A percentile compares a stretch with the other conserved stretches of the same genome.
phyloP scores from a whole-genome alignment of 805 yeast genomes.

The Ogataea saltuana region DNA sequence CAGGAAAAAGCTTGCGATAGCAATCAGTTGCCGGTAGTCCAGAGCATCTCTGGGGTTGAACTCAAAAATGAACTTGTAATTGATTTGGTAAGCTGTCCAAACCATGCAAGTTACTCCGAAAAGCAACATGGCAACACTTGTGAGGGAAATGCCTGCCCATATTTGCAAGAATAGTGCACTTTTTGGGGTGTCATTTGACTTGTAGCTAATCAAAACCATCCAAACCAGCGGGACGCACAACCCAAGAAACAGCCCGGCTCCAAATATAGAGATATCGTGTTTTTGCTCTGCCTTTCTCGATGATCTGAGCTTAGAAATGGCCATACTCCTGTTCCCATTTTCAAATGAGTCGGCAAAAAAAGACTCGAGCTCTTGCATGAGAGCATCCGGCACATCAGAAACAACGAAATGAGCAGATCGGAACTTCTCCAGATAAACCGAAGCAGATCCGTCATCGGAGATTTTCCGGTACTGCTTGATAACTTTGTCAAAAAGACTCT shows the following conservation, averaged over 20 bases:
- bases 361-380: conserved; percentile 65
- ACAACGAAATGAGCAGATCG: conserved; percentile 55
- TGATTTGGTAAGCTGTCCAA: conserved; percentile 74
- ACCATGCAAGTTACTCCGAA: conserved; percentile 68
- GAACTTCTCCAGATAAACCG: conserved; percentile 55
- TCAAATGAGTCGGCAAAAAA: conserved; percentile 65
- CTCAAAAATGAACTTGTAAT: conserved; percentile 89
- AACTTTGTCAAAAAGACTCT: conserved; percentile 85
- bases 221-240: background rate
- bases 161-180: conserved; percentile 68
- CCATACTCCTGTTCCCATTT: conserved; percentile 64
- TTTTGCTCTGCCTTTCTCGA: conserved; percentile 36
- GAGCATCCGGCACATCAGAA: conserved; percentile 64
- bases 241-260: conserved; percentile 49
- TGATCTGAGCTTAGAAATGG: conserved; percentile 66
- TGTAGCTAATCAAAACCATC: conserved; percentile 40
- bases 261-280: conserved; percentile 50
- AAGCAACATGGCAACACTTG: conserved; percentile 55
- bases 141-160: conserved; percentile 85
- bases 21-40: conserved; percentile 61
- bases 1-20: conserved; percentile 61
- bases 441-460: conserved; percentile 43
- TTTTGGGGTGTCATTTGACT: conserved; percentile 45
- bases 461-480: conserved; percentile 87
- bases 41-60: conserved; percentile 67